Percentiles rank a stretch among this genome's conserved stretches.
These are phyloP conservation scores for Acephala macrosclerotiorum DNA, from an alignment of 2,329 filamentous ascomycete species.

Conservation along the genomic window DNA sequence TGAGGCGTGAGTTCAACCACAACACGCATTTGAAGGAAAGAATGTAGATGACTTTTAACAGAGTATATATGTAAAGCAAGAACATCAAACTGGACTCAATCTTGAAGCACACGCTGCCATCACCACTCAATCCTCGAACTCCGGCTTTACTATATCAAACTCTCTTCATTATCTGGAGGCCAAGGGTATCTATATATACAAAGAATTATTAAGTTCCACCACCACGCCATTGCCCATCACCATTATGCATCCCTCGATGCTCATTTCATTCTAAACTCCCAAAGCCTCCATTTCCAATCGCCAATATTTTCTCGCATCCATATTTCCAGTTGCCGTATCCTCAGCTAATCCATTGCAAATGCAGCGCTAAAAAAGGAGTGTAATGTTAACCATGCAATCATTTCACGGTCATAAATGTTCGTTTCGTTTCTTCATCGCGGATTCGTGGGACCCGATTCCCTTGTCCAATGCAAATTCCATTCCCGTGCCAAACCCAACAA, in stretches of 20 bases:
- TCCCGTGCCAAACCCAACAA: neutral
- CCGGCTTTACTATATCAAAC: neutral
- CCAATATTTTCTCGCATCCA: neutral
- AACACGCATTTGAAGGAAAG: too few relatives aligned
- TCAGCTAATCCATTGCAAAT: too few relatives aligned
- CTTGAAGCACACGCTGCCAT: neutral
- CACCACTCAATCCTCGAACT: neutral
- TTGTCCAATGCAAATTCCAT: constrained; percentile 1
- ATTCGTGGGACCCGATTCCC: constrained; percentile 5
- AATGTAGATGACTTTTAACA: too few relatives aligned
- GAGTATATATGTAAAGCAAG: too few relatives aligned
- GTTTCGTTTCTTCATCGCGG: constrained; percentile 14
- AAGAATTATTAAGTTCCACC: neutral
- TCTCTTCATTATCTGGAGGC: constrained; percentile 10
- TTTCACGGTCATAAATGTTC: neutral
- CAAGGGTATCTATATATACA: constrained; percentile 12
- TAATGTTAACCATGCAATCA: neutral
- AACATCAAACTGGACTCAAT: too few relatives aligned
- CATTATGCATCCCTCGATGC: neutral
- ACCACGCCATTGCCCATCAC: neutral
- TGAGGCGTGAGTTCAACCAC: too few relatives aligned
- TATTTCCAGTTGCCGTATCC: neutral
- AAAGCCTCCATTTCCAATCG: neutral
- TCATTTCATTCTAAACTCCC: neutral
- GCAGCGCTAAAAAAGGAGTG: constrained; percentile 23